Evolutionary conservation across 2,329 filamentous ascomycete genomes (phyloP), one percentile per base, ranked within the genome.

Genomic region (Alternaria panax): DNA sequence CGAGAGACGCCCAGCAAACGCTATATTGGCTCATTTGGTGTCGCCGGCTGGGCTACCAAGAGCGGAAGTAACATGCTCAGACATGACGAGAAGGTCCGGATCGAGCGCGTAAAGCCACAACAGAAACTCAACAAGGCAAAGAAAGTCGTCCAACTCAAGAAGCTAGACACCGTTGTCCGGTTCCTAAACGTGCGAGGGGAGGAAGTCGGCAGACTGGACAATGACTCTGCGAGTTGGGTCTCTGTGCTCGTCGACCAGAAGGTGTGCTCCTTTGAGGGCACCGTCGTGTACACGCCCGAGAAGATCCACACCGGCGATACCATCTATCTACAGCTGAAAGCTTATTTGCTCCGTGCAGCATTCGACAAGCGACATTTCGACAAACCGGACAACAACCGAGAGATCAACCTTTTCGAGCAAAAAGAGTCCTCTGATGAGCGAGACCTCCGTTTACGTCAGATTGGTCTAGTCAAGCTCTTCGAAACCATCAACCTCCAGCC

Each of bases 1-100:
- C 70, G 70, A 27, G 69, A 70, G 4, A 86, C 84, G 82, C 88
- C 88, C 0, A 70, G 79, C 2, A 83, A 82, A 66, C 81, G 95
- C 71, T 99, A 98, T 70, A 86, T 98, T 61, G 95, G 95, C 18
- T 92, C 93, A 0, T 95, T 98, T 78, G 95, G 95, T 8, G 93
- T 92, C 5, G 92, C 90, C 54, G 95, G 90, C 5, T 99, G 95
- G 95, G 89, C 92, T 6, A 98, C 94, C 4, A 88, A 89, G 69
- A 97, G 92, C 75, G 94, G 94, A 0, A 81, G 80, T 3, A 87
- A 87, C 36, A 75, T 97, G 6, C 74, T 99, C 25, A 90, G 88
- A 65, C 91, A 96, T 70, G 92, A 91, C 16, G 94, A 98, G 65
- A 70, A 80, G n/a, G 88, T 99, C 58, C 88, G 85, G 50, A 96